These are phyloP conservation scores for Kuraishia borneana DNA, from an alignment of 805 yeast genomes.

Conservation along the genomic window DNA sequence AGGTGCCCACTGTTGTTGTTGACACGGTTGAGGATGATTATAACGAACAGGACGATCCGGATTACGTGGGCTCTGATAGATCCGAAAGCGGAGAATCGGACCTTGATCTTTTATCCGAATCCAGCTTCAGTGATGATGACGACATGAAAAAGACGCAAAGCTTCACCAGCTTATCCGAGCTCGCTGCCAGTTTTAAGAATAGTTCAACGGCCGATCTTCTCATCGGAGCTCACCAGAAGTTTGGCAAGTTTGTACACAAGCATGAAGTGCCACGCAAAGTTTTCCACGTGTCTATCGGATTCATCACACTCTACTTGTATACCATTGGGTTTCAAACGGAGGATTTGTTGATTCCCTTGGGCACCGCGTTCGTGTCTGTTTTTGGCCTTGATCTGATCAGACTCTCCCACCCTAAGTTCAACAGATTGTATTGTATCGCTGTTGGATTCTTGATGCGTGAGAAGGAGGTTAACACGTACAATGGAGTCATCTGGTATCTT, in stretches of 20 bases:
- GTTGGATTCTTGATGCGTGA: conserved; percentile 84
- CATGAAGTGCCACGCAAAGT: conserved; percentile 86
- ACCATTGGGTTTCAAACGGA: conserved; percentile 43
- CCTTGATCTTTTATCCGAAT: not conserved
- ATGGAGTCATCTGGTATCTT: conserved; percentile 85
- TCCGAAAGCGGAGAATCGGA: conserved; percentile 12
- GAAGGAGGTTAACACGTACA: conserved; percentile 51
- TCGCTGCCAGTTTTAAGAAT: not conserved
- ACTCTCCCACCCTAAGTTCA: conserved; percentile 48
- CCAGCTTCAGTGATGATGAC: not conserved
- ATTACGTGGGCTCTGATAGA: conserved; percentile 8
- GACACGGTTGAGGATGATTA: not conserved
- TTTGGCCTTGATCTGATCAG: conserved; percentile 59
- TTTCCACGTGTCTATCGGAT: conserved; percentile 84
- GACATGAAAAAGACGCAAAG: not conserved
- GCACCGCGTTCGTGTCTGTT: conserved; percentile 41
- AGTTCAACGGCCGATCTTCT: conserved; percentile 12
- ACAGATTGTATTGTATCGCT: conserved; percentile 49
- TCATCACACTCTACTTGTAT: conserved; percentile 66
- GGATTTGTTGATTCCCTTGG: conserved; percentile 51
- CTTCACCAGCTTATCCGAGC: not conserved
- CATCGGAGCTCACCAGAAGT: conserved; percentile 16
- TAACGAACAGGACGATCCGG: conserved; percentile 1
- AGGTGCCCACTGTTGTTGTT: not conserved
- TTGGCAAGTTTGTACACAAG: conserved; percentile 26